phyloP scores from a whole-genome alignment of 2,329 filamentous ascomycete species.

The Lasiodiplodia sp. region DNA sequence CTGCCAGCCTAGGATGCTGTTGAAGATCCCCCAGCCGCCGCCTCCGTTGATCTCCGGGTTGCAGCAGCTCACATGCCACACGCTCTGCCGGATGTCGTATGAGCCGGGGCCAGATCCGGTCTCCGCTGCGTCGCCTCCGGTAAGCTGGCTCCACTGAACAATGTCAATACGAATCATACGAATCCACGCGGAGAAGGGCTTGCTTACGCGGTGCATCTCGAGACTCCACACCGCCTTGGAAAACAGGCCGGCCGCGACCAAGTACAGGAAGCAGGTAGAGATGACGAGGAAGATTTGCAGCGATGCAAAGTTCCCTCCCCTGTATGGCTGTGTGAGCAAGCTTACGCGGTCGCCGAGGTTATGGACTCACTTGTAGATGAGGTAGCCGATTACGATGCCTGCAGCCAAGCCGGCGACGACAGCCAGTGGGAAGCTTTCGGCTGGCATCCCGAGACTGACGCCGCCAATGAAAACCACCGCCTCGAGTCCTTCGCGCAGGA shows the following conservation, averaged over 20 bases:
- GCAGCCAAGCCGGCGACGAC: conserved; percentile 75
- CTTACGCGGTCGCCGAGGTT: no score
- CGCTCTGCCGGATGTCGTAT: conserved; percentile 78
- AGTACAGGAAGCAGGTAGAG: conserved; percentile 83
- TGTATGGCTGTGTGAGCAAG: conserved; percentile 28
- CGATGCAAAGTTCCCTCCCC: conserved; percentile 69
- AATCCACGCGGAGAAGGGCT: neutral
- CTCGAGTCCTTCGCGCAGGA: conserved; percentile 86
- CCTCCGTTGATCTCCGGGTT: conserved; percentile 75
- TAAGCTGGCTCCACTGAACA: conserved; percentile 67
- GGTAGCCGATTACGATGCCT: conserved; percentile 71
- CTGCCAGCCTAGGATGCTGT: conserved; percentile 83
- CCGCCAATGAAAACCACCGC: conserved; percentile 87
- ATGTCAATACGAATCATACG: conserved; percentile 16
- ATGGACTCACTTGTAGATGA: conserved; percentile 76
- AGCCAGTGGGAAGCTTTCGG: conserved; percentile 77
- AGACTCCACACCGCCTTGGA: conserved; percentile 79
- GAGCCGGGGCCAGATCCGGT: conserved; percentile 73
- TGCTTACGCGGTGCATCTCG: conserved; percentile 63
- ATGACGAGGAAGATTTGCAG: conserved; percentile 81
- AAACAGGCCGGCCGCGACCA: conserved; percentile 83
- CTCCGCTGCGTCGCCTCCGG: conserved; percentile 69
- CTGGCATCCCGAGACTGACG: conserved; percentile 78
- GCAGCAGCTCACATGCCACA: conserved; percentile 89
- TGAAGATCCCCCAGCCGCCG: conserved; percentile 86